Evolutionary conservation across 2,329 filamentous ascomycete species (phyloP), one percentile per base, ranked within the genome.

Genomic region (Stagonosporopsis rhizophila): DNA sequence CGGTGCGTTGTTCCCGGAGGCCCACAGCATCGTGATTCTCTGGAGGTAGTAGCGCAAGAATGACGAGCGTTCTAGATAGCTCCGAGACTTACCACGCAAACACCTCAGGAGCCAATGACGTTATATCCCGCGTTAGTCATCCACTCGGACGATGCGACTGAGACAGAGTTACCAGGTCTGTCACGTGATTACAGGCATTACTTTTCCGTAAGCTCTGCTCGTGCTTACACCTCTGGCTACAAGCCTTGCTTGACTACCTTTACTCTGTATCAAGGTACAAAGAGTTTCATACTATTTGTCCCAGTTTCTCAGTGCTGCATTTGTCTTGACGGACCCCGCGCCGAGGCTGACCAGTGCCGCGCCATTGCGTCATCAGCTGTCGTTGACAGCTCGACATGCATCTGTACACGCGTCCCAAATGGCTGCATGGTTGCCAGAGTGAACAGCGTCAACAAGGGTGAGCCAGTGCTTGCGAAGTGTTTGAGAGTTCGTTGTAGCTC

Each of bases 291-390:
- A 12, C 5, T 25, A 14, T 40, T 15, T 15, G 12, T 40, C 37
- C 19, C 20, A 4, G 8, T 17, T 23, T 22, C 23, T 11, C 14
- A 37, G 22, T 41, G 17, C 46, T 23, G n/a, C 8, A 11, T 12
- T 46, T 37, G 37, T 38, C 30, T 20, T 35, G 37, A 27, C 8
- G 23, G 6, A 34, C 40, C 40, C 41, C 44, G 53, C 44, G 53
- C 53, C 47, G 48, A 52, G 53, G 25, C 42, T 35, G 50, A 46
- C 42, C 34, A 22, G 11, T 35, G 27, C 23, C 30, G 37, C 44
- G 53, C 46, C 37, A 56, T 56, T 56, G 53, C 53, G 53, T 56
- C 53, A 56, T 56, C 42, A 28, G 38, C 37, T 28, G 32, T 52
- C 47, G 42, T 42, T 35, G 44, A 56, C 47, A 38, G 28, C 42